These are phyloP conservation scores for Alternaria incomplexa DNA, from an alignment of 2,329 filamentous ascomycete genomes.

Conservation along the genomic window DNA sequence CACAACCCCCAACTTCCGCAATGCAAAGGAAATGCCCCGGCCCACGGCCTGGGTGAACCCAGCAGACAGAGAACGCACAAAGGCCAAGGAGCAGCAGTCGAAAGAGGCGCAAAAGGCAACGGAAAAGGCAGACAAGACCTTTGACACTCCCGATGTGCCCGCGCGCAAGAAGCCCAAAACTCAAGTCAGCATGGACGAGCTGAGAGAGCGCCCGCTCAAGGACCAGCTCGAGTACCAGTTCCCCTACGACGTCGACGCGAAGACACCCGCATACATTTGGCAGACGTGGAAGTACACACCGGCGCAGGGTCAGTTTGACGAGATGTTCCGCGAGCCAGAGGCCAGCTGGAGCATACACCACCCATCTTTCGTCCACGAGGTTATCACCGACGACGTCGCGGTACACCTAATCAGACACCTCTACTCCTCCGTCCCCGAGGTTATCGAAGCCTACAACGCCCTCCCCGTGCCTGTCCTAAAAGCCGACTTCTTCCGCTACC, in stretches of 20 bases:
- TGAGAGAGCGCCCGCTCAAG: constrained; percentile 74
- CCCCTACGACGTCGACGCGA: constrained; percentile 84
- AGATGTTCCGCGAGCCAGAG: constrained; percentile 79
- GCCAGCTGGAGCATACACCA: constrained; percentile 88
- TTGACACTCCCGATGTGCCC: constrained; percentile 36
- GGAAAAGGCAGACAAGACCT: constrained; percentile 34
- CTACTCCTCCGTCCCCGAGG: constrained; percentile 71
- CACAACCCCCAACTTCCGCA: constrained; percentile 38
- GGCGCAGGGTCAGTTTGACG: constrained; percentile 73
- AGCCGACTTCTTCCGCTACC: constrained; percentile 71
- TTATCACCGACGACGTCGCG: constrained; percentile 90
- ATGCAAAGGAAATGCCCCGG: constrained; percentile 45
- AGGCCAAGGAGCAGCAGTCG: constrained; percentile 14
- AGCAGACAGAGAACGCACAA: constrained; percentile 14
- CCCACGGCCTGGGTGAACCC: constrained; percentile 42
- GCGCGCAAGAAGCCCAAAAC: constrained; percentile 52
- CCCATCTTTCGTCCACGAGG: constrained; percentile 92
- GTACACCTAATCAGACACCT: constrained; percentile 81
- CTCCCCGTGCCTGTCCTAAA: constrained; percentile 62
- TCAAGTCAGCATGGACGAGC: constrained; percentile 72
- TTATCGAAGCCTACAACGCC: constrained; percentile 57
- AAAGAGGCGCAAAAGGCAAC: constrained; percentile 18
- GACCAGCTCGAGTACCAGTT: constrained; percentile 90
- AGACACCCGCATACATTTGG: constrained; percentile 98
- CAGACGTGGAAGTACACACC: constrained; percentile 97